These are phyloP conservation scores for Phytophthora foliorum DNA, from an alignment of 352 stramenopile genomes.

Conservation along the genomic window DNA sequence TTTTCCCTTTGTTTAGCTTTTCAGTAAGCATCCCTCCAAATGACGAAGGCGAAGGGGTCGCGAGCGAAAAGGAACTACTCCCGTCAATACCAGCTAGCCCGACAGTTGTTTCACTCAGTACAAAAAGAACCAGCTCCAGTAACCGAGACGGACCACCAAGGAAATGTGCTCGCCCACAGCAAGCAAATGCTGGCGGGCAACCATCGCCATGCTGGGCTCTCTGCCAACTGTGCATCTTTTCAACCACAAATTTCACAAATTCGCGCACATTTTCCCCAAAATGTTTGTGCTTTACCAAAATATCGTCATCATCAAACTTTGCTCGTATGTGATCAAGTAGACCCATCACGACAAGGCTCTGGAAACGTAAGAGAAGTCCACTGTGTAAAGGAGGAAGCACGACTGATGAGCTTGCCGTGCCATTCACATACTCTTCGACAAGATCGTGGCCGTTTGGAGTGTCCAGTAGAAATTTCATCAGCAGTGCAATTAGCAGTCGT, in stretches of 20 bases:
- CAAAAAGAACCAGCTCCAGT: constrained; percentile 70
- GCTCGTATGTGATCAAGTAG: constrained; percentile 64
- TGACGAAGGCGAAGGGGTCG: constrained; percentile 34
- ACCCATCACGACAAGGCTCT: constrained; percentile 59
- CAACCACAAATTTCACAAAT: constrained; percentile 62
- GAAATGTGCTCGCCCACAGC: constrained; percentile 67
- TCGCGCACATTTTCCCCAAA: constrained; percentile 69
- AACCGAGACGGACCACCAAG: constrained; percentile 56
- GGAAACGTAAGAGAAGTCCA: constrained; percentile 61
- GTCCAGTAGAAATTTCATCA: constrained; percentile 64
- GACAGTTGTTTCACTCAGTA: constrained; percentile 59
- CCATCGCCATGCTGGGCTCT: constrained; percentile 69
- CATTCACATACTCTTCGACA: constrained; percentile 62
- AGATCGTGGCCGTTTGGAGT: constrained; percentile 57
- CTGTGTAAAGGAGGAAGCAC: constrained; percentile 56
- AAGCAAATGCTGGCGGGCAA: constrained; percentile 57
- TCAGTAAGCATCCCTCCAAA: constrained; percentile 64
- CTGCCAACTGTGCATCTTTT: constrained; percentile 79
- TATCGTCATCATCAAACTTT: constrained; percentile 51
- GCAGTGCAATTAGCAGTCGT: constrained; percentile 55
- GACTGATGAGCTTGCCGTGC: constrained; percentile 36
- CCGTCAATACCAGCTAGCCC: constrained; percentile 35
- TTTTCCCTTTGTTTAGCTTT: constrained; percentile 68
- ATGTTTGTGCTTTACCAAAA: constrained; percentile 58
- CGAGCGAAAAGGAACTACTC: constrained; percentile 22